Percentiles rank a stretch among this genome's conserved stretches.
These are phyloP conservation scores for Trifolium fragiferum DNA, from an alignment of 306 rosid species.

Conservation along the genomic window DNA sequence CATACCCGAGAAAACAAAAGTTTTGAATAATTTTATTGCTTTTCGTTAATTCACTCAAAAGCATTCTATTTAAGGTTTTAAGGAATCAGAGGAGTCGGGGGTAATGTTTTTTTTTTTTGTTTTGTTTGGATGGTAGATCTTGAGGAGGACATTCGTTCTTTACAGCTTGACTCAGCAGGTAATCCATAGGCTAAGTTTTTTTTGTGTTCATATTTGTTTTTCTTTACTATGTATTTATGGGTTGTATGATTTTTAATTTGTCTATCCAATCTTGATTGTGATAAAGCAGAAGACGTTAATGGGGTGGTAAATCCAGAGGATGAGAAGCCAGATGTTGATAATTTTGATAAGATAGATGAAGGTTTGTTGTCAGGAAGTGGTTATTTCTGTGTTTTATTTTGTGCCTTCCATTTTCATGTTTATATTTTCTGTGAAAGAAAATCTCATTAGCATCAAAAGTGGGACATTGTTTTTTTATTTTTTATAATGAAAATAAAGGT, in stretches of 20 bases:
- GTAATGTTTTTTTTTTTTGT: slow-evolving; percentile 38
- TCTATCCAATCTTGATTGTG: slow-evolving; percentile 33
- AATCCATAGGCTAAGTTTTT: slow-evolving; percentile 35
- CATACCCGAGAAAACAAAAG: background rate
- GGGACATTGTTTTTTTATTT: too few species aligned
- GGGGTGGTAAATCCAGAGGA: slow-evolving; percentile 66
- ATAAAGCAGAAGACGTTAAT: slow-evolving; percentile 65
- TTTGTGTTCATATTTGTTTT: slow-evolving; percentile 35
- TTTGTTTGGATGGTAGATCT: slow-evolving; percentile 64
- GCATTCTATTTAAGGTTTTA: slow-evolving; percentile 29
- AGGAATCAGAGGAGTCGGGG: slow-evolving; percentile 27
- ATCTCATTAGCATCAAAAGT: background rate
- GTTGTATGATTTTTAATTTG: slow-evolving; percentile 34
- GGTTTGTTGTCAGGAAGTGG: slow-evolving; percentile 60
- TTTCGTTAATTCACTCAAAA: slow-evolving; percentile 17
- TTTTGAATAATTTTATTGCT: background rate
- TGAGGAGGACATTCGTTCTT: slow-evolving; percentile 86
- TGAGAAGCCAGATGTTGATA: slow-evolving; percentile 60
- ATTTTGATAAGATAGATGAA: slow-evolving; percentile 67
- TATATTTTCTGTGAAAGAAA: slow-evolving; percentile 3
- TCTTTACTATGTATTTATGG: background rate
- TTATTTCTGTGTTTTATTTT: slow-evolving; percentile 22
- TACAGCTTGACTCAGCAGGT: slow-evolving; percentile 95
- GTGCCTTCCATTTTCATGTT: background rate
- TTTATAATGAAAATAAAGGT: too few species aligned